Percentiles rank a stretch among this genome's conserved stretches.
Conservation (phyloP, 2,329 filamentous ascomycete genomes). For the Zopfia rhizophila region DNA sequence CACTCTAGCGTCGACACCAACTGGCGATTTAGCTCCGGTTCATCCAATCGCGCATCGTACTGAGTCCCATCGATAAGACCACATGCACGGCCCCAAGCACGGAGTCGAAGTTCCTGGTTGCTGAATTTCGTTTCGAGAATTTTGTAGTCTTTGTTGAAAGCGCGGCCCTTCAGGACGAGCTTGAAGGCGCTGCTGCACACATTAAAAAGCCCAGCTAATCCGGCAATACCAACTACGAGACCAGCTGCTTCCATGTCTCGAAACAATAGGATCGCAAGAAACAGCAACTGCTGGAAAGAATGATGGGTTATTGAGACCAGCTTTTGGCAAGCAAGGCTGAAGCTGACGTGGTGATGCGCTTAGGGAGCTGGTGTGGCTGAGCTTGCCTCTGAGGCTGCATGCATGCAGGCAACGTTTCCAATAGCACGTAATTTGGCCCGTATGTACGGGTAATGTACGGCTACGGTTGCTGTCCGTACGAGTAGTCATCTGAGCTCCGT, state of each 20-base stretch:
- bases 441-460: too few species aligned
- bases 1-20: conserved; percentile 11
- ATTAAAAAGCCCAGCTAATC: conserved; percentile 11
- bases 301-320: too few species aligned
- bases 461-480: too few species aligned
- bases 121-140: conserved; percentile 19
- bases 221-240: conserved; percentile 14
- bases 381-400: too few species aligned
- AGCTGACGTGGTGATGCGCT: too few species aligned
- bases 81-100: conserved; percentile 17
- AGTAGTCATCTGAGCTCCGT: too few species aligned
- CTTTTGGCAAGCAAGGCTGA: too few species aligned
- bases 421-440: too few species aligned
- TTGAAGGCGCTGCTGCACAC: conserved; percentile 12
- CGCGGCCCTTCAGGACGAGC: conserved; percentile 15
- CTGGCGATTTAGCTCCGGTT: conserved; percentile 8
- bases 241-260: conserved; percentile 20
- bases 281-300: too few species aligned
- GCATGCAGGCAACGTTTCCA: too few species aligned
- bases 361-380: too few species aligned
- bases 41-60: conserved; percentile 13
- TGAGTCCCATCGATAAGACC: conserved; percentile 10
- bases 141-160: conserved; percentile 13
- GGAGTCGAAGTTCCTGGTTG: conserved; percentile 18
- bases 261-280: too few species aligned